Evolutionary conservation across 306 rosid genomes (phyloP).

Genomic region (Hylodesmum podocarpum): DNA sequence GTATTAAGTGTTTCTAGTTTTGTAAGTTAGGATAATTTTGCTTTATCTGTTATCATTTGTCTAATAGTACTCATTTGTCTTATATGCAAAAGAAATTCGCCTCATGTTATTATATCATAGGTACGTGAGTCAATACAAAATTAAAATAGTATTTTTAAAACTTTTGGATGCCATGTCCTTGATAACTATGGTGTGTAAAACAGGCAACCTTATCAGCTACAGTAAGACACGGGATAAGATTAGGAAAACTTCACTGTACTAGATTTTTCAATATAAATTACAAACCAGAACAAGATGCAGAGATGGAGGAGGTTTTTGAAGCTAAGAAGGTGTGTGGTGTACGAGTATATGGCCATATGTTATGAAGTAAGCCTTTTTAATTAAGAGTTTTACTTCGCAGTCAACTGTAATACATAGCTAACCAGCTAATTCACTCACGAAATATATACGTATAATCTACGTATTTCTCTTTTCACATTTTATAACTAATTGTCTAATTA

Average conservation of each 20-base stretch:
- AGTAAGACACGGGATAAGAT: background rate
- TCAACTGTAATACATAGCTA: too few species aligned
- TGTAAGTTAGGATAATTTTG: too few species aligned
- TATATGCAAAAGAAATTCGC: too few species aligned
- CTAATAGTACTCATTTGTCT: too few species aligned
- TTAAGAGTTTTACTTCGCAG: too few species aligned
- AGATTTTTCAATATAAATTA: background rate
- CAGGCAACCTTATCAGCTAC: background rate
- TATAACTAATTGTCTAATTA: too few species aligned
- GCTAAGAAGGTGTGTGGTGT: background rate
- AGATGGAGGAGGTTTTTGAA: background rate
- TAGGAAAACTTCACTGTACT: background rate
- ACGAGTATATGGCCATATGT: background rate
- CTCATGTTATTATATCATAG: background rate
- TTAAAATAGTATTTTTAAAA: background rate
- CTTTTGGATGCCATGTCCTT: background rate
- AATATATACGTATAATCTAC: too few species aligned
- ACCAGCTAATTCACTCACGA: too few species aligned
- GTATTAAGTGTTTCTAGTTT: too few species aligned
- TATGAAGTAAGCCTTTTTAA: background rate
- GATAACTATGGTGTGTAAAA: background rate
- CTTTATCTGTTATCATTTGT: too few species aligned
- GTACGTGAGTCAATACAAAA: background rate
- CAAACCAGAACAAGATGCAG: background rate
- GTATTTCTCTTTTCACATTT: too few species aligned